Percentiles rank a stretch among this genome's conserved stretches.
Evolutionary conservation across 208 protist genomes (phyloP).

Genomic region (Plasmodiophora brassicae): DNA sequence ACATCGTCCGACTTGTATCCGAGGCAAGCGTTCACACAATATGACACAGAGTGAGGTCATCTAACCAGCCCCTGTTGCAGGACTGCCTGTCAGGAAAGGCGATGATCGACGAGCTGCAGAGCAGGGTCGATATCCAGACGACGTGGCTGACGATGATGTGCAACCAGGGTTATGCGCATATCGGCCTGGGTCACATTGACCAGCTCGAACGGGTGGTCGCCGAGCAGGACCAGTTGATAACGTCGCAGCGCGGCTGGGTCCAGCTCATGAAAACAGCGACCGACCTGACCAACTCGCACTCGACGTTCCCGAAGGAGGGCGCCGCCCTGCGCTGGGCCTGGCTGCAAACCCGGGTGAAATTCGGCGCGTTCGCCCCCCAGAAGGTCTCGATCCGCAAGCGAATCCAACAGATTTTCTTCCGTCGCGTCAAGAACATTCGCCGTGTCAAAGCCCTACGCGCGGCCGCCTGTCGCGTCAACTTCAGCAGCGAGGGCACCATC

Average conservation of each 20-base stretch:
- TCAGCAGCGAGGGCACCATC: background rate
- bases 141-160: background rate
- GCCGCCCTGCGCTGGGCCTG: background rate
- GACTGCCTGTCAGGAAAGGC: background rate
- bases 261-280: background rate
- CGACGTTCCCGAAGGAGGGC: background rate
- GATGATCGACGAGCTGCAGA: background rate
- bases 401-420: constrained; percentile 18
- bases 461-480: background rate
- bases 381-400: background rate
- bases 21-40: background rate
- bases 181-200: background rate
- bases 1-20: background rate
- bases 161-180: background rate
- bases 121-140: background rate
- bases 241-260: background rate
- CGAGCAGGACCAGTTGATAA: background rate
- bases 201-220: background rate
- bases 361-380: background rate
- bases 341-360: constrained; percentile 1
- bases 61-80: background rate
- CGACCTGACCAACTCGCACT: background rate
- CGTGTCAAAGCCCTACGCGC: background rate
- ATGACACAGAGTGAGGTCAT: background rate
- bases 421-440: background rate